Evolutionary conservation across 805 yeast species (phyloP).

Genomic region (Torulaspora microellipsoides): DNA sequence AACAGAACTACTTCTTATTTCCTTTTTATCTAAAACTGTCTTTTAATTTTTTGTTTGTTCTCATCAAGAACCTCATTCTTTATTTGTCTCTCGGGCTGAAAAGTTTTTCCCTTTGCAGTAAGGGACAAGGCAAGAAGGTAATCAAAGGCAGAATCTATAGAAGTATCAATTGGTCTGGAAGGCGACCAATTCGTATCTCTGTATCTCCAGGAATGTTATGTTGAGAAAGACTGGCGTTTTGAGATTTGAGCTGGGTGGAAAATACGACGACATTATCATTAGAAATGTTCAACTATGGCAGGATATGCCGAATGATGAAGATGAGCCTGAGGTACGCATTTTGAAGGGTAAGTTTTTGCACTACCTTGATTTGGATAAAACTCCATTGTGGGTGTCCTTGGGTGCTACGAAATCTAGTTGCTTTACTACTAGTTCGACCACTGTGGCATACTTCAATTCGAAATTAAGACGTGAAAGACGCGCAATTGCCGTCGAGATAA

Average conservation of each 20-base stretch:
- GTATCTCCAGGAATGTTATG: slow-evolving; percentile 1
- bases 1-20: neutral
- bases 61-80: neutral
- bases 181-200: too few species aligned
- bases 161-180: too few species aligned
- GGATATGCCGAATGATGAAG: slow-evolving; percentile 1
- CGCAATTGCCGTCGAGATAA: slow-evolving; percentile 21
- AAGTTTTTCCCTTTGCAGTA: slow-evolving; percentile 6
- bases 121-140: too few species aligned
- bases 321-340: neutral
- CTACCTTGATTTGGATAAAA: slow-evolving; percentile 20
- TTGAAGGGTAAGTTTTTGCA: slow-evolving; percentile 18
- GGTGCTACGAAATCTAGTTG: slow-evolving; percentile 12
- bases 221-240: slow-evolving; percentile 15
- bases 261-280: slow-evolving; percentile 18
- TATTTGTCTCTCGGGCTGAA: slow-evolving; percentile 2
- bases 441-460: slow-evolving; percentile 26
- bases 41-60: neutral
- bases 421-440: slow-evolving; percentile 25
- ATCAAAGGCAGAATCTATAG: too few species aligned
- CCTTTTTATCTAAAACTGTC: neutral
- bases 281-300: slow-evolving; percentile 31
- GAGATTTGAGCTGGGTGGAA: slow-evolving; percentile 21
- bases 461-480: slow-evolving; percentile 23
- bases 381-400: slow-evolving; percentile 30